Percentiles rank a stretch among this genome's conserved stretches.
These are phyloP conservation scores for Aspergillus viridinutans DNA, from an alignment of 2,329 filamentous ascomycete species.

Conservation along the genomic window DNA sequence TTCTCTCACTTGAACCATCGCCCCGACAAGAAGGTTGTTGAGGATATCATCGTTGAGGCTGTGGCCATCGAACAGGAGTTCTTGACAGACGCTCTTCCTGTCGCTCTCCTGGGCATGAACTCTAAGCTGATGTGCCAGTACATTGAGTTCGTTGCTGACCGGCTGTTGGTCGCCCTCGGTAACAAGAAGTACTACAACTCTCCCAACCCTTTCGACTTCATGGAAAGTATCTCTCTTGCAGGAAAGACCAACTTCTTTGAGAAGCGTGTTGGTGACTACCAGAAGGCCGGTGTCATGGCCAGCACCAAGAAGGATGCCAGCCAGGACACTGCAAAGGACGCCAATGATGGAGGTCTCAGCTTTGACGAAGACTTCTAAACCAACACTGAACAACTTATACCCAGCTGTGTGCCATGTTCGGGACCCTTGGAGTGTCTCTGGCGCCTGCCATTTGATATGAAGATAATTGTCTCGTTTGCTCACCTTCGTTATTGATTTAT, in stretches of 20 bases:
- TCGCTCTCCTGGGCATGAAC: slow-evolving; percentile 96
- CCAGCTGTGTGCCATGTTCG: slow-evolving; percentile 8
- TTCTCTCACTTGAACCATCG: slow-evolving; percentile 97
- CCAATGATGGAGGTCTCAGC: slow-evolving; percentile 66
- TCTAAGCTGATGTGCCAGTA: slow-evolving; percentile 97
- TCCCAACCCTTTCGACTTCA: slow-evolving; percentile 98
- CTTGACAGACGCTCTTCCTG: slow-evolving; percentile 89
- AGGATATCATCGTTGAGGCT: slow-evolving; percentile 89
- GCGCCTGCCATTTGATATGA: slow-evolving; percentile 19
- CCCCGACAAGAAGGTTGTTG: slow-evolving; percentile 73
- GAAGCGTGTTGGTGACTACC: slow-evolving; percentile 99
- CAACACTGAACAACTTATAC: slow-evolving; percentile 18
- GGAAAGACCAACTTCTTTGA: slow-evolving; percentile 99
- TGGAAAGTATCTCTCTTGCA: slow-evolving; percentile 98
- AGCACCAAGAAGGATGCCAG: slow-evolving; percentile 69
- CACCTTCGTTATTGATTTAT: slow-evolving; percentile 14
- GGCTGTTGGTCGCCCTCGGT: slow-evolving; percentile 85
- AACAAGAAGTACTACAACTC: slow-evolving; percentile 92
- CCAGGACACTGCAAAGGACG: slow-evolving; percentile 44
- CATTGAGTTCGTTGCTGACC: slow-evolving; percentile 98
- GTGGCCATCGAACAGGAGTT: slow-evolving; percentile 97
- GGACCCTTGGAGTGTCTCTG: slow-evolving; percentile 1
- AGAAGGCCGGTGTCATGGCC: slow-evolving; percentile 98
- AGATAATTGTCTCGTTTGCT: slow-evolving; percentile 23
- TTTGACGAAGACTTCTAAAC: slow-evolving; percentile 96